A percentile compares a stretch with the other conserved stretches of the same genome.
Conservation (phyloP, 805 yeast genomes). For the Cyberlindnera mycetangii region DNA sequence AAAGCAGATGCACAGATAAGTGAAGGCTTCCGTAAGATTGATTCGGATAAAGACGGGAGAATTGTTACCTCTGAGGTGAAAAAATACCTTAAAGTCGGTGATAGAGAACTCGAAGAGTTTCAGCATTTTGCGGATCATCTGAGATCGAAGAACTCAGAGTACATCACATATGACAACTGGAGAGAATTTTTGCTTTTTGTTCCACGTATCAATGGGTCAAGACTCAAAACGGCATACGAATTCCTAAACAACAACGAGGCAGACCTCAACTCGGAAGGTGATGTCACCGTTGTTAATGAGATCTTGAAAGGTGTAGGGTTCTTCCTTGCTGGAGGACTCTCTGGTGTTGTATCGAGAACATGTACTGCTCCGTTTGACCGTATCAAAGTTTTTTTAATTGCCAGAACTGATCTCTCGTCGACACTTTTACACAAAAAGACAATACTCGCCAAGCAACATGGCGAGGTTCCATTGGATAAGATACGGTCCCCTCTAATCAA, state of each 20-base stretch:
- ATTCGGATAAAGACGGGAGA: conserved; percentile 69
- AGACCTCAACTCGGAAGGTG: conserved; percentile 88
- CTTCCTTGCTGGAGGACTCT: conserved; percentile 90
- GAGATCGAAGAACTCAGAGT: conserved; percentile 54
- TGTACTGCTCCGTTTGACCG: conserved; percentile 97
- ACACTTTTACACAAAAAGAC: conserved; percentile 59
- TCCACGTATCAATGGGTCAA: conserved; percentile 75
- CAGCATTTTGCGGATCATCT: conserved; percentile 50
- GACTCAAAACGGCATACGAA: conserved; percentile 76
- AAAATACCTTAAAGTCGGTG: conserved; percentile 56
- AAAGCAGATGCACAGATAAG: conserved; percentile 71
- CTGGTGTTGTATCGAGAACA: conserved; percentile 94
- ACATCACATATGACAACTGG: conserved; percentile 81
- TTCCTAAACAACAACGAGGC: conserved; percentile 77
- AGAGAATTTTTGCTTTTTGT: conserved; percentile 76
- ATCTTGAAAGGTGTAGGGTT: conserved; percentile 82
- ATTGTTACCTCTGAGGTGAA: conserved; percentile 64
- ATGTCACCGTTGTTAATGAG: conserved; percentile 78
- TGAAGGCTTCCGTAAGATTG: conserved; percentile 65
- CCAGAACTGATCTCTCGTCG: conserved; percentile 78
- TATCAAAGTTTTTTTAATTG: conserved; percentile 88
- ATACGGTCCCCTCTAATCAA: conserved; percentile 73
- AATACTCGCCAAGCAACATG: conserved; percentile 41
- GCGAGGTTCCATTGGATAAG: conserved; percentile 37
- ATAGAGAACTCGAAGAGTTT: conserved; percentile 47